Evolutionary conservation across 169 alveolate species (phyloP).

Genomic region (Cryptosporidium felis): DNA sequence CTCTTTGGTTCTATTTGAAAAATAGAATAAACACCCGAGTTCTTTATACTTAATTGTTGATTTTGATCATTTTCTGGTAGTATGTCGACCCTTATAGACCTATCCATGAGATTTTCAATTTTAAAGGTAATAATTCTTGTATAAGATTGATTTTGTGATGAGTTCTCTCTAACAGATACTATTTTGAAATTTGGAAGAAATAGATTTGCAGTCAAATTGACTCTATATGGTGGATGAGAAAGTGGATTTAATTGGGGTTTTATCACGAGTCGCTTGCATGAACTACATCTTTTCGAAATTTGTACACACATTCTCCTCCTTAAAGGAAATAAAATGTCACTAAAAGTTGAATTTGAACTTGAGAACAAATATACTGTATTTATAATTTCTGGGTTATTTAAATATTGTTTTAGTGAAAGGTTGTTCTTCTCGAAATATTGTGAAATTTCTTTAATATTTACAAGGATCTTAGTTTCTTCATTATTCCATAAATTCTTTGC

Average conservation of each 20-base stretch:
- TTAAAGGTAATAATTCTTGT: background rate
- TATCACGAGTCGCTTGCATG: conserved; percentile 72
- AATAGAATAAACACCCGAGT: background rate
- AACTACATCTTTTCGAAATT: conserved; percentile 71
- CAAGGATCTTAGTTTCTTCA: background rate
- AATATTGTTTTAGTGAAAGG: conserved; percentile 20
- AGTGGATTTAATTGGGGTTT: conserved; percentile 73
- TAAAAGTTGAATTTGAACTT: background rate
- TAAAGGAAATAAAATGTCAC: background rate
- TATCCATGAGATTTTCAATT: conserved; percentile 53
- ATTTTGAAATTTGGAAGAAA: conserved; percentile 45
- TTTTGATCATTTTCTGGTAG: background rate
- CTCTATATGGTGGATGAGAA: conserved; percentile 71
- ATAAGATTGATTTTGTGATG: background rate
- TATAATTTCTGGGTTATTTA: conserved; percentile 45
- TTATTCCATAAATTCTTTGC: background rate
- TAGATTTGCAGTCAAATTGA: conserved; percentile 44
- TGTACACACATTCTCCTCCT: conserved; percentile 17
- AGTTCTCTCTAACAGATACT: background rate
- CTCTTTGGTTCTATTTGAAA: conserved; percentile 30
- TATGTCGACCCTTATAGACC: conserved; percentile 4
- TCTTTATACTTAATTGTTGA: background rate
- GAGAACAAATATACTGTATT: background rate
- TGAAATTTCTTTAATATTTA: background rate
- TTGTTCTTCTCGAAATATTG: background rate